These are phyloP conservation scores for Xylariaceae sp. DNA, from an alignment of 2,329 filamentous ascomycete species.

Conservation along the genomic window DNA sequence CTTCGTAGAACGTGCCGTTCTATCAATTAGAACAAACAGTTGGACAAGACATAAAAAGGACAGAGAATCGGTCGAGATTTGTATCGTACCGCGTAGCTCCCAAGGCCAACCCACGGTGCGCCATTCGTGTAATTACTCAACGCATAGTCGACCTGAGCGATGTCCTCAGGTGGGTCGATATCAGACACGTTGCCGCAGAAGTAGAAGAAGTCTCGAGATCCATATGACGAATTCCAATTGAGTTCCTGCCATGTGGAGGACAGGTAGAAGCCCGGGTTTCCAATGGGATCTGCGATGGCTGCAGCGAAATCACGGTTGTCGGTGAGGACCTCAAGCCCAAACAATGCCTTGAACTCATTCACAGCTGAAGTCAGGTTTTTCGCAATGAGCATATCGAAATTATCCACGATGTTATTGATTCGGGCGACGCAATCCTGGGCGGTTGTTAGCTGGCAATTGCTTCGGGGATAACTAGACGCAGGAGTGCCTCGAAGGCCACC, in stretches of 20 bases:
- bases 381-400: slow-evolving; percentile 42
- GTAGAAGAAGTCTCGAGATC: slow-evolving; percentile 42
- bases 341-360: slow-evolving; percentile 40
- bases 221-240: slow-evolving; percentile 39
- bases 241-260: slow-evolving; percentile 51
- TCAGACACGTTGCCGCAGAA: slow-evolving; percentile 51
- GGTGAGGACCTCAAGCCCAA: slow-evolving; percentile 40
- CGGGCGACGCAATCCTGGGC: slow-evolving; percentile 40
- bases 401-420: slow-evolving; percentile 44
- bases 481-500: too few relatives aligned
- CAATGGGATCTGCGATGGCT: slow-evolving; percentile 36
- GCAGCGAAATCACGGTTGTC: slow-evolving; percentile 43
- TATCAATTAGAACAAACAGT: neutral
- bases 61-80: neutral
- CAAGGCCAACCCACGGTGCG: slow-evolving; percentile 45
- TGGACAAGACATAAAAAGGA: too few relatives aligned
- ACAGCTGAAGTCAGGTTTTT: slow-evolving; percentile 38
- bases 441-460: too few relatives aligned
- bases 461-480: too few relatives aligned
- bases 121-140: slow-evolving; percentile 45
- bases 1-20: neutral
- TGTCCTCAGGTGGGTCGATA: slow-evolving; percentile 35
- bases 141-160: slow-evolving; percentile 39
- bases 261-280: slow-evolving; percentile 38
- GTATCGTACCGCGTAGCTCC: slow-evolving; percentile 38